Base-by-base conservation (phyloP, 495 filamentous ascomycete species). In the Daldinia vernicosa region DNA sequence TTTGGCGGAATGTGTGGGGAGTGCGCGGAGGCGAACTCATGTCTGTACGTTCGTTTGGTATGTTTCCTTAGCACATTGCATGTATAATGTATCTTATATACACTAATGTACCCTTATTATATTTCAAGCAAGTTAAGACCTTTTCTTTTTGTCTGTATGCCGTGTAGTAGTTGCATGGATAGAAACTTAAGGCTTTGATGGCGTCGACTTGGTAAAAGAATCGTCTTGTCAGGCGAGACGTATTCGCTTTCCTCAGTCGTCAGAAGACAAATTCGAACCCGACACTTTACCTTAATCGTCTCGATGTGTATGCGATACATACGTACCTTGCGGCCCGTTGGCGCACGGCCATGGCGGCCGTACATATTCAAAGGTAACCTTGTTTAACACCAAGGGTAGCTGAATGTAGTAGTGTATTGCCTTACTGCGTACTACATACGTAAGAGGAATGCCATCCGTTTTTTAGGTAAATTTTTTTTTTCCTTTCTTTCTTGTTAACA, bases 1-100 rank as follows among this genome's bases (percentile, higher is more conserved):
- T 74, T 70, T 74, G 53, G 67, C 66, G 66, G 66, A 69, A 63
- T 73, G 71, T 70, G 71, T 70, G 71, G 71, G 71, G 71, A 70
- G 67, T 67, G 45, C 45, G 55, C 60, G 62, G 67, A 74, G 63
- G 54, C 60, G 60, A 67, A 70, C 54, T 63, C 62, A 63, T 66
- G 66, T 70, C 69, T 66, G 71, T 67, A 58, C 47, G 59, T 67
- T 60, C 57, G 66, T 40, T 67, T 60, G 61, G 66, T 40, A 70
- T 60, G 47, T 15, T 60, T 61, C 35, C 43, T 51, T 28, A 55
- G 39, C 52, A 66, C 37, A 40, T 54, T 60, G 11, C 3, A 40
- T 39, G 19, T 59, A 59, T 40, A 40, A 60, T 45, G 35, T 45
- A 43, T 35, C 9, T 35, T 14, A 33, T 33, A 33, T 33, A 30